These are phyloP conservation scores for Phytophthora sojae DNA, from an alignment of 352 stramenopile genomes.

Conservation along the genomic window DNA sequence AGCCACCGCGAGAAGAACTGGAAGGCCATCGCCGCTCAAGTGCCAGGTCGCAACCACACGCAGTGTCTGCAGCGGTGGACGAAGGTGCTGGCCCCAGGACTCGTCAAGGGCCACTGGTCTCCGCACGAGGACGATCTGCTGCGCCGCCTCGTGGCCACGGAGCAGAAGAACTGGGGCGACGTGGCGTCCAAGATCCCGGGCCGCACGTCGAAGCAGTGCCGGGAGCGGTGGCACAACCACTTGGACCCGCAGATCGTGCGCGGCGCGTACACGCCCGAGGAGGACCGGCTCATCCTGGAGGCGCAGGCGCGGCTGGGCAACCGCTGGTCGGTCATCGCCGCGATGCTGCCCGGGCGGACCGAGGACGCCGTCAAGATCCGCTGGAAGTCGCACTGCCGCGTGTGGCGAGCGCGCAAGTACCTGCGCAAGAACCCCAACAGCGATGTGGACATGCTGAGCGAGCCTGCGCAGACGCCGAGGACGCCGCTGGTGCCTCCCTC, in stretches of 20 bases:
- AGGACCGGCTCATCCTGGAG: constrained; percentile 90
- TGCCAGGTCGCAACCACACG: constrained; percentile 90
- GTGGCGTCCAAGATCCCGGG: constrained; percentile 87
- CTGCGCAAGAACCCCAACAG: constrained; percentile 68
- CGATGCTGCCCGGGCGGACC: constrained; percentile 86
- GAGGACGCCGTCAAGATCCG: constrained; percentile 94
- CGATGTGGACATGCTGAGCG: constrained; percentile 43
- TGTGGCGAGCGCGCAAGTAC: constrained; percentile 86
- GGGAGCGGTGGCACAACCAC: constrained; percentile 92
- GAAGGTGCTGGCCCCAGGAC: constrained; percentile 88
- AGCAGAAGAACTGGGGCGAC: constrained; percentile 91
- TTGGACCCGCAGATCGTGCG: constrained; percentile 90
- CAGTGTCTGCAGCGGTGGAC: constrained; percentile 93
- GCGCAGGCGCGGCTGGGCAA: constrained; percentile 88
- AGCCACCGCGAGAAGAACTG: constrained; percentile 92
- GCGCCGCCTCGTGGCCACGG: constrained; percentile 75
- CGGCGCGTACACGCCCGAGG: constrained; percentile 87
- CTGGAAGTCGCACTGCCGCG: constrained; percentile 90
- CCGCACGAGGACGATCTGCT: constrained; percentile 89
- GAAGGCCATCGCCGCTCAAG: constrained; percentile 91
- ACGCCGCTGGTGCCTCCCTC: constrained; percentile 42
- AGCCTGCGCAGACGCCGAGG: constrained; percentile 37
- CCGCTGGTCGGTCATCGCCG: constrained; percentile 91
- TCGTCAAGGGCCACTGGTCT: constrained; percentile 93
- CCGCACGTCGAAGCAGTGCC: constrained; percentile 91